Percentiles rank a stretch among this genome's conserved stretches.
Evolutionary conservation across 306 rosid species (phyloP).

Genomic region (Crataegus laevigata): DNA sequence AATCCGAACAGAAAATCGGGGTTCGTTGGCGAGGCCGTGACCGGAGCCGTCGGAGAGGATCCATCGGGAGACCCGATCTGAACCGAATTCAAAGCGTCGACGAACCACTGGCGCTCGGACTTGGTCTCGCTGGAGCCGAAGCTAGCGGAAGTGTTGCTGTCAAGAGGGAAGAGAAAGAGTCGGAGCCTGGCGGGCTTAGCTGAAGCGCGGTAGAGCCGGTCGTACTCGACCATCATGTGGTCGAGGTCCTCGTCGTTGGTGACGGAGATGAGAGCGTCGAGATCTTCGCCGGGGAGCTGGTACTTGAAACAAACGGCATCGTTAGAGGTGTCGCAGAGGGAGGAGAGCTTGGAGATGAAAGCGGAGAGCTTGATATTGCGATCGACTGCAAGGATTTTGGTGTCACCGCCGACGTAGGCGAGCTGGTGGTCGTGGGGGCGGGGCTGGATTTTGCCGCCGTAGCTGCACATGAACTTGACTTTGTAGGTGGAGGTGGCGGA

Average conservation of each 20-base stretch:
- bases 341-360: conserved; percentile 43
- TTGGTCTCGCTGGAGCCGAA: conserved; percentile 31
- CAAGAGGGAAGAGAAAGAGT: conserved; percentile 52
- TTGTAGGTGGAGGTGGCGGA: conserved; percentile 17
- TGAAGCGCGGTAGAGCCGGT: conserved; percentile 58
- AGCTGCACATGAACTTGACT: conserved; percentile 78
- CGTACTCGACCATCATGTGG: conserved; percentile 80
- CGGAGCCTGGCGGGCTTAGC: conserved; percentile 65
- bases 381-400: conserved; percentile 77
- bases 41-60: conserved; percentile 26
- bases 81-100: conserved; percentile 78
- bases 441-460: conserved; percentile 80
- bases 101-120: conserved; percentile 69
- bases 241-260: conserved; percentile 81
- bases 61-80: conserved; percentile 40
- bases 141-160: conserved; percentile 9
- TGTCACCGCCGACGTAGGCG: conserved; percentile 76
- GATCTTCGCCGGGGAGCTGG: conserved; percentile 88
- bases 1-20: conserved; percentile 81
- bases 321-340: conserved; percentile 25
- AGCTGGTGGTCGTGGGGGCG: conserved; percentile 64
- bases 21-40: conserved; percentile 18
- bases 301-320: conserved; percentile 54
- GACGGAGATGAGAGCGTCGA: conserved; percentile 82
- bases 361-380: conserved; percentile 47